These are phyloP conservation scores for Microcos paniculata DNA, from an alignment of 345 rosid genomes.

Conservation along the genomic window DNA sequence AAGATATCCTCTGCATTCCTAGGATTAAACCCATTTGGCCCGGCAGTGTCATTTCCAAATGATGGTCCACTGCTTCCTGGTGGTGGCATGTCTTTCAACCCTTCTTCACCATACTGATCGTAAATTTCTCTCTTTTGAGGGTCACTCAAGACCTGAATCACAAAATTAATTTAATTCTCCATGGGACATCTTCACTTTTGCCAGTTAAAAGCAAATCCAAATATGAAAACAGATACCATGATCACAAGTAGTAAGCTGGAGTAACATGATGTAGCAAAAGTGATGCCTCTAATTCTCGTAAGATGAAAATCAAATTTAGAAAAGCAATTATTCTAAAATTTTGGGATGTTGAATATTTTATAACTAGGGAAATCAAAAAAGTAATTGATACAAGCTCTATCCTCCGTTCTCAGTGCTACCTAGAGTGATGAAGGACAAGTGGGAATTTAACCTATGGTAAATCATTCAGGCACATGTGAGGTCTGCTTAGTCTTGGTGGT, in stretches of 20 bases:
- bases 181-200: background rate
- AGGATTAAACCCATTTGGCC: constrained; percentile 72
- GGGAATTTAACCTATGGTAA: background rate
- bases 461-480: background rate
- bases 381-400: background rate
- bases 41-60: constrained; percentile 28
- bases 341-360: background rate
- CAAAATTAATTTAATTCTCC: constrained; percentile 4
- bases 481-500: background rate
- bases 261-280: background rate
- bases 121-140: constrained; percentile 74
- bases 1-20: constrained; percentile 96
- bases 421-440: background rate
- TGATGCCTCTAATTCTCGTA: background rate
- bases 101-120: constrained; percentile 95
- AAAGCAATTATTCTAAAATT: background rate
- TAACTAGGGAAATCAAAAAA: background rate
- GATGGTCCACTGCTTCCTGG: constrained; percentile 48
- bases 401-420: background rate
- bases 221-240: background rate
- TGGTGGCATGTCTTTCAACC: constrained; percentile 77
- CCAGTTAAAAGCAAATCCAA: background rate
- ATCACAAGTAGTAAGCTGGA: background rate
- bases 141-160: constrained; percentile 77
- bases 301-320: background rate